These are phyloP conservation scores for Ulvella scutata DNA, from an alignment of 139 green algal genomes.

Conservation along the genomic window DNA sequence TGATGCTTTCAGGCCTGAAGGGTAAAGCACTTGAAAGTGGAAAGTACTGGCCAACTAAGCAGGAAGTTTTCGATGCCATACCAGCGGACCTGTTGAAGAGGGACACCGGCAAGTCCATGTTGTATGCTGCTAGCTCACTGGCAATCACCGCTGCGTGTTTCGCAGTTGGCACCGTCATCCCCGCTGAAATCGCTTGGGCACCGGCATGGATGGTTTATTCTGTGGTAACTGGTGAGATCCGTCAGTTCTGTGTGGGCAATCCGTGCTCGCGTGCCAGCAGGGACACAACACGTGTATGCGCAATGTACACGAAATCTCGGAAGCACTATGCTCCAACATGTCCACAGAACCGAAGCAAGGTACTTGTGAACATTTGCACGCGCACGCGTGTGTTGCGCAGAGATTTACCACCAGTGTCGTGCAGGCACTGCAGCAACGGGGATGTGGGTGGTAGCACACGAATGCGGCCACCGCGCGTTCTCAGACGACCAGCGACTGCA, in stretches of 20 bases:
- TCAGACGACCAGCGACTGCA: slow-evolving; percentile 40
- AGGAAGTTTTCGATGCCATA: not conserved
- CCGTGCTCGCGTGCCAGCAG: too few relatives aligned
- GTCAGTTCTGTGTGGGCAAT: too few relatives aligned
- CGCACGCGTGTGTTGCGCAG: too few relatives aligned
- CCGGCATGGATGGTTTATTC: not conserved
- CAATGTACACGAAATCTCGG: too few relatives aligned
- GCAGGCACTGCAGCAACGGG: slow-evolving; percentile 25
- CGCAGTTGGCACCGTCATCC: not conserved
- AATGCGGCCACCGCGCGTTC: slow-evolving; percentile 75
- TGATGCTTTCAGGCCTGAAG: not conserved
- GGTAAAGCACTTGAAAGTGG: not conserved
- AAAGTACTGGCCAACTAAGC: not conserved
- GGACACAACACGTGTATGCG: too few relatives aligned
- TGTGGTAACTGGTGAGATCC: not conserved
- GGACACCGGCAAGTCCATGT: not conserved
- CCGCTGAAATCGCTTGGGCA: not conserved
- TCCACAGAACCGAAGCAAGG: too few relatives aligned
- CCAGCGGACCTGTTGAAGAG: not conserved
- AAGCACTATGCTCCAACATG: too few relatives aligned
- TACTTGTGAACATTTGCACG: too few relatives aligned
- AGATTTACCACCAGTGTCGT: too few relatives aligned
- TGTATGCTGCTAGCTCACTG: not conserved
- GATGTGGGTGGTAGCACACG: slow-evolving; percentile 69
- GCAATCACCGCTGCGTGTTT: not conserved